These are phyloP conservation scores for Pichia paraexigua DNA, from an alignment of 805 yeast species.

Conservation along the genomic window DNA sequence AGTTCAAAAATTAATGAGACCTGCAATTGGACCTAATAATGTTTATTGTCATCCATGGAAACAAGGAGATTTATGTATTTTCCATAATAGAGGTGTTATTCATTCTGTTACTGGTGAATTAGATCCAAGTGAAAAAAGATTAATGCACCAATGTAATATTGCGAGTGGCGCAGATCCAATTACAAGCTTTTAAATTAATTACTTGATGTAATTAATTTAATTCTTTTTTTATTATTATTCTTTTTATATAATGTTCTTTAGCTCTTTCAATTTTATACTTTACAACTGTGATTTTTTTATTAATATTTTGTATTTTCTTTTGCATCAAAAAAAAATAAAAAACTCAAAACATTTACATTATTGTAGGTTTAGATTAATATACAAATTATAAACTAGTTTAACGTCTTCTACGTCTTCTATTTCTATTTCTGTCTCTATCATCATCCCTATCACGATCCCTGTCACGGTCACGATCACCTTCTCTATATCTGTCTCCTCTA, in stretches of 20 bases:
- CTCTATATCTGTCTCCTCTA: slow-evolving; percentile 5
- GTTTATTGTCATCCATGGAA: slow-evolving; percentile 80
- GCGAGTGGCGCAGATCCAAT: slow-evolving; percentile 74
- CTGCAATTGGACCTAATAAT: slow-evolving; percentile 66
- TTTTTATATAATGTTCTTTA: background rate
- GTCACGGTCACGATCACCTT: slow-evolving; percentile 2
- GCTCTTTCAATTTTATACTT: background rate
- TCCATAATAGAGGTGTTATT: slow-evolving; percentile 85
- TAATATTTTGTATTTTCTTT: background rate
- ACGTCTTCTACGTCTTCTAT: slow-evolving; percentile 10
- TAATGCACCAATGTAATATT: slow-evolving; percentile 92
- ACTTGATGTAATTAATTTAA: background rate
- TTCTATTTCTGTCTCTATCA: slow-evolving; percentile 11
- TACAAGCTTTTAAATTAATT: background rate
- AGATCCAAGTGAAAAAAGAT: slow-evolving; percentile 64
- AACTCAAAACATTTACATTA: background rate
- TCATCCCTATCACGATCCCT: slow-evolving; percentile 5
- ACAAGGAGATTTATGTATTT: slow-evolving; percentile 77
- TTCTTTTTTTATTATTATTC: background rate
- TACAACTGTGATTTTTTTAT: background rate
- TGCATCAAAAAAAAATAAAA: background rate
- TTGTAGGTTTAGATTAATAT: background rate
- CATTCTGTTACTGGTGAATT: slow-evolving; percentile 90
- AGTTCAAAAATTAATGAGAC: slow-evolving; percentile 72
- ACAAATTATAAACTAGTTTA: slow-evolving; percentile 4